Evolutionary conservation across 352 stramenopile genomes (phyloP).

Genomic region (Phytophthora pini): DNA sequence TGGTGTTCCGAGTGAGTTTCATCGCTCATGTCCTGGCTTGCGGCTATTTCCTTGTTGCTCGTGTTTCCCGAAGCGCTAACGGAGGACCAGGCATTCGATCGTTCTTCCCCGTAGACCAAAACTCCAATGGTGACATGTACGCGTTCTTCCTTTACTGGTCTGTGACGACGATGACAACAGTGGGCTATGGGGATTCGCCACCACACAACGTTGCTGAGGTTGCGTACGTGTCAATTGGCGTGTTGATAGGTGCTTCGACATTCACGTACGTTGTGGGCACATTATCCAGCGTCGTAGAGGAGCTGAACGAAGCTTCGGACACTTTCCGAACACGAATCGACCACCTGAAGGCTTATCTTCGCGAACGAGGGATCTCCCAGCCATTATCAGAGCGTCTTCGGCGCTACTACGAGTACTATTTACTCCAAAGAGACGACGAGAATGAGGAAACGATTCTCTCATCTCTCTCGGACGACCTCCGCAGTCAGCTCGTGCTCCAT

Average conservation of each 20-base stretch:
- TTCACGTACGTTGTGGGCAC: conserved; percentile 86
- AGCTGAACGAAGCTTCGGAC: conserved; percentile 61
- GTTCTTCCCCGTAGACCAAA: conserved; percentile 27
- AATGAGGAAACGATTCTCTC: conserved; percentile 77
- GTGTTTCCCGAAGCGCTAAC: conserved; percentile 29
- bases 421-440: conserved; percentile 74
- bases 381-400: conserved; percentile 59
- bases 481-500: conserved; percentile 77
- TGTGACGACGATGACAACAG: conserved; percentile 81
- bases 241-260: conserved; percentile 68
- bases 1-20: conserved; percentile 69
- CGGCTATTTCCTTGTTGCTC: conserved; percentile 68
- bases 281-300: conserved; percentile 76
- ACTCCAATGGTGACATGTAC: conserved; percentile 59
- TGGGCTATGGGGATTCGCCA: conserved; percentile 78
- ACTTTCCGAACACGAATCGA: conserved; percentile 72
- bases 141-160: conserved; percentile 82
- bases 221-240: conserved; percentile 54
- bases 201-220: conserved; percentile 66
- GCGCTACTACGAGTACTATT: conserved; percentile 86
- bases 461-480: conserved; percentile 75
- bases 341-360: conserved; percentile 80
- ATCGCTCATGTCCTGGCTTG: conserved; percentile 69
- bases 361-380: conserved; percentile 64
- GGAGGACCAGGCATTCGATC: conserved; percentile 14